Base-by-base conservation (phyloP, 495 filamentous ascomycete genomes). In the Penicillium goetzii region DNA sequence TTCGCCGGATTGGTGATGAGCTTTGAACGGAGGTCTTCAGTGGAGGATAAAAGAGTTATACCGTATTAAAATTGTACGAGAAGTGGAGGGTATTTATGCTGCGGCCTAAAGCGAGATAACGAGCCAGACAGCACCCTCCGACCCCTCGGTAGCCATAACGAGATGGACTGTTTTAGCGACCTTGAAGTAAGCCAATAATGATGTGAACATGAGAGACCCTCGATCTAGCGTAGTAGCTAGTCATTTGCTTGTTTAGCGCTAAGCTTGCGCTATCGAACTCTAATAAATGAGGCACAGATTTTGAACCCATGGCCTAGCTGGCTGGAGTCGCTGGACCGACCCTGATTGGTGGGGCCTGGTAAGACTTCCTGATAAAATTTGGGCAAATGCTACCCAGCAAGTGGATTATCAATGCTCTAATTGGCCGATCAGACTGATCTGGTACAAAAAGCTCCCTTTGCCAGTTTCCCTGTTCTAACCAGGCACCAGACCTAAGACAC, bases 181-280 rank as follows among this genome's bases (percentile, higher is more conserved):
- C 47, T 30, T 21, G 14, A 30, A 51, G 25, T 14, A 21, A 30
- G 25, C 47, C 47, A 51, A 51, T 51, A 21, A 30, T 51, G 26
- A 30, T 51, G 26, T 51, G 47, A 51, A 51, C 47, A 30, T 25
- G 47, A 30, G 47, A 25, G 47, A 8, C 23, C 47, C 5, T 30
- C n/a, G 12, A 30, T 51, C 8, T 26, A 51, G 47, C 47, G 14
- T 5, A 2, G 25, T n/a, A 28, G 25, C 47, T 50, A 30, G 47
- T 51, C 25, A 30, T 51, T 51, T 51, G 47, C 47, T 51, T 51
- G 47, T 51, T 15, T 11, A 30, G 47, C 47, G 30, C 47, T 51
- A 51, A 51, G 47, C 47, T 30, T 51, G 47, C 47, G 17, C 47
- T 51, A 51, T 51, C n/a, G 47, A 51, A 51, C 25, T 51, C 47